Base-by-base conservation (phyloP, 2,329 filamentous ascomycete species). In the Coniochaeta sp. region DNA sequence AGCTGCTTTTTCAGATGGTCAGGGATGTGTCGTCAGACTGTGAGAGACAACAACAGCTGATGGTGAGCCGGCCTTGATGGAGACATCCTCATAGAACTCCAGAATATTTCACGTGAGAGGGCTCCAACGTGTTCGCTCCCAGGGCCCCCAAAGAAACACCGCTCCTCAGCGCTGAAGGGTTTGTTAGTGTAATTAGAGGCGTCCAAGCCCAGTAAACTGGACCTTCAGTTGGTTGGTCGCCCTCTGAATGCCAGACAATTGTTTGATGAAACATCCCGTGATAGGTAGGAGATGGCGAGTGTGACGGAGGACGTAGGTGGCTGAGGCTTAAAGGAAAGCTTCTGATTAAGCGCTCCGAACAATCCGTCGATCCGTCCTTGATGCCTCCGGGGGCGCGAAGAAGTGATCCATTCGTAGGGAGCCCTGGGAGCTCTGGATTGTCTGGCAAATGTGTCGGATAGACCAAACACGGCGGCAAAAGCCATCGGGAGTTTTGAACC, bases 381-480 rank as follows among this genome's bases (percentile, higher is more conserved):
- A 24, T 42, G 38, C 22, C 38, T 26, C 38, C 22, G 38, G n/a
- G n/a, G n/a, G n/a, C n/a, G n/a, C n/a, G n/a, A n/a, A 42, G 26
- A 18, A 22, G 10, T 26, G 38, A 6, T 26, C 38, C 10, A 40
- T 40, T 40, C 35, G n/a, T n/a, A n/a, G n/a, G n/a, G 35, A n/a
- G 5, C 5, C 10, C 31, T 8, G n/a, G 31, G 5, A 12, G n/a
- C n/a, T n/a, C 13, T 33, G 33, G 33, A 8, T 4, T 22, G 33
- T 38, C 33, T 38, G 33, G 38, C 38, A 42, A 14, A 42, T 42
- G 38, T 42, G 38, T 24, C 38, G 38, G 38, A 42, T 42, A 42
- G 38, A 24, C 22, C 18, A 42, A 14, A 24, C 38, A 42, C 38
- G 38, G 38, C 38, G 38, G 38, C 38, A 42, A 42, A 42, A 42